Conservation (phyloP, 2,329 filamentous ascomycete genomes). For the Dothistroma septosporum region DNA sequence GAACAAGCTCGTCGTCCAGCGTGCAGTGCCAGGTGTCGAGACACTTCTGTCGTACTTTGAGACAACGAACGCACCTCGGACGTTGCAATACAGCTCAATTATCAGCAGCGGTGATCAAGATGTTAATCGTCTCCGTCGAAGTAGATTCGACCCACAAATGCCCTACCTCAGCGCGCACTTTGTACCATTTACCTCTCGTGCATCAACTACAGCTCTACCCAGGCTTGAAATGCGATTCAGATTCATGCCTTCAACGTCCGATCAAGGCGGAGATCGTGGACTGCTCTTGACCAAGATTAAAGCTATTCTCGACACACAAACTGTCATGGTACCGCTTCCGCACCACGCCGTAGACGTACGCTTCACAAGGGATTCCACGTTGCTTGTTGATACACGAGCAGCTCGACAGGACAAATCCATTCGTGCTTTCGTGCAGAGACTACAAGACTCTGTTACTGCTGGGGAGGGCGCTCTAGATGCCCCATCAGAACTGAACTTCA, state of each 20-base stretch:
- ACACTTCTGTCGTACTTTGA: conserved; percentile 11
- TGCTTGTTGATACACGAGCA: conserved; percentile 7
- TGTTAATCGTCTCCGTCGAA: neutral
- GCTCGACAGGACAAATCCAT: conserved; percentile 17
- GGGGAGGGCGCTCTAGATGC: conserved; percentile 17
- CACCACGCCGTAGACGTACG: conserved; percentile 22
- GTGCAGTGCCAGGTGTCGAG: conserved; percentile 2
- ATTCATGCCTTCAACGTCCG: neutral
- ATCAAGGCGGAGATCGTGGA: neutral
- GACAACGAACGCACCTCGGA: neutral
- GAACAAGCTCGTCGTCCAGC: neutral
- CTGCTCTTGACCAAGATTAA: conserved; percentile 10
- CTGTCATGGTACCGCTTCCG: conserved; percentile 20
- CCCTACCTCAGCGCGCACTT: conserved; percentile 12
- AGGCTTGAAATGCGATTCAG: conserved; percentile 17
- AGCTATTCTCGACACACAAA: conserved; percentile 18
- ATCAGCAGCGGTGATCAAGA: neutral
- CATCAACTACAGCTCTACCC: conserved; percentile 6
- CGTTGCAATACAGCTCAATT: neutral
- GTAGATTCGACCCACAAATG: neutral
- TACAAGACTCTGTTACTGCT: conserved; percentile 17
- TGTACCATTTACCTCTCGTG: neutral
- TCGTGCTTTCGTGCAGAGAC: conserved; percentile 12
- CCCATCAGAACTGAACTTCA: conserved; percentile 20
- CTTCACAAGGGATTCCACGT: conserved; percentile 13